Conservation (phyloP, 176 grass and related monocot species). For the Avena atlantica region DNA sequence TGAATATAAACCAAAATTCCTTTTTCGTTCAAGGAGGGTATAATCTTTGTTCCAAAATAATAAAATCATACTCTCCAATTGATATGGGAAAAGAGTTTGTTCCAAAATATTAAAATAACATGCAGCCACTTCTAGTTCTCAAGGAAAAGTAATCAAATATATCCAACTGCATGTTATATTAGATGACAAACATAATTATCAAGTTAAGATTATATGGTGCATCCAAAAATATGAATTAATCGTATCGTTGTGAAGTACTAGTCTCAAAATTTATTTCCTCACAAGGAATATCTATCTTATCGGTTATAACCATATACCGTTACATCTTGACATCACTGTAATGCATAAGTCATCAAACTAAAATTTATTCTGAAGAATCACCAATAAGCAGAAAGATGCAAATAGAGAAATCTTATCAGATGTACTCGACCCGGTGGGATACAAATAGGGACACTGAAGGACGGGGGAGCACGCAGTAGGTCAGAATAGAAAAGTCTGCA, state of each 20-base stretch:
- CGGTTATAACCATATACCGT: not conserved
- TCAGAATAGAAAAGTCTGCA: too few species aligned
- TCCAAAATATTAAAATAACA: not conserved
- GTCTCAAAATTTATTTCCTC: not conserved
- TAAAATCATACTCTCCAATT: not conserved
- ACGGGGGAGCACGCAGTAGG: too few species aligned
- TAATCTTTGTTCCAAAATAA: not conserved
- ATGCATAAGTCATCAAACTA: not conserved
- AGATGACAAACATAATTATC: not conserved
- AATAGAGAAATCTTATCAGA: not conserved
- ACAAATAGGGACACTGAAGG: not conserved
- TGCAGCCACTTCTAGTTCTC: not conserved
- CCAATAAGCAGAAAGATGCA: not conserved
- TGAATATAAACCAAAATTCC: too few species aligned
- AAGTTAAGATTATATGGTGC: not conserved
- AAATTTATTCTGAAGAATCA: not conserved
- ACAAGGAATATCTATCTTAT: not conserved
- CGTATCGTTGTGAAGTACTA: not conserved
- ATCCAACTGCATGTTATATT: not conserved
- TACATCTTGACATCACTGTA: not conserved
- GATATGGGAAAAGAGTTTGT: not conserved
- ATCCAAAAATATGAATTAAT: not conserved
- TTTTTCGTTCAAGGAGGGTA: too few species aligned
- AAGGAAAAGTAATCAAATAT: not conserved
- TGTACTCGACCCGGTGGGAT: not conserved